These are phyloP conservation scores for Xylaria multiplex DNA, from an alignment of 2,329 filamentous ascomycete genomes.

Conservation along the genomic window DNA sequence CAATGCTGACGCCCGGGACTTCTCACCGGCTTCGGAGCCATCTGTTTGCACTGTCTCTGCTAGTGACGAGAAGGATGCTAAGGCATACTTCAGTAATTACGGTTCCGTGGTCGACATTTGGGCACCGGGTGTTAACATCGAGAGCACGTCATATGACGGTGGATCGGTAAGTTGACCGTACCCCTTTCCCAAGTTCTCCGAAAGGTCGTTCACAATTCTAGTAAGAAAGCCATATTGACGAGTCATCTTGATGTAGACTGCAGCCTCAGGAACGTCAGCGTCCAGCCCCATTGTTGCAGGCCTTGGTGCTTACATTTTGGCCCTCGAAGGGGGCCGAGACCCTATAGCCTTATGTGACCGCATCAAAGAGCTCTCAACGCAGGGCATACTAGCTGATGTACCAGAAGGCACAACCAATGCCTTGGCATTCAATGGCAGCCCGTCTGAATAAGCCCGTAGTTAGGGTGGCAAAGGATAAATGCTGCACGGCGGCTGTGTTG, in stretches of 20 bases:
- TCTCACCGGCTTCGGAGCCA: constrained; percentile 60
- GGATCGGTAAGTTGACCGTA: constrained; percentile 16
- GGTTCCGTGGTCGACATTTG: constrained; percentile 56
- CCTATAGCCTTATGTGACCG: constrained; percentile 33
- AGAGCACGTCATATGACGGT: constrained; percentile 52
- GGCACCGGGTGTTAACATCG: constrained; percentile 54
- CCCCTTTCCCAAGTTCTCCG: neutral
- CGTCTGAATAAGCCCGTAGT: constrained; percentile 10
- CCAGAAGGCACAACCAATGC: constrained; percentile 35
- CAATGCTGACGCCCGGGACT: constrained; percentile 50
- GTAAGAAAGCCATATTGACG: constrained; percentile 4
- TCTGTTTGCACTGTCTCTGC: constrained; percentile 62
- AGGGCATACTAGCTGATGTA: constrained; percentile 30
- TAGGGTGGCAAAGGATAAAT: neutral
- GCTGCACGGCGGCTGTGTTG: constrained; percentile 3
- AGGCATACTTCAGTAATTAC: constrained; percentile 58
- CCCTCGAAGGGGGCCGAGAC: constrained; percentile 24
- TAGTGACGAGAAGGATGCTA: constrained; percentile 19
- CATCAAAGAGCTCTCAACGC: constrained; percentile 32
- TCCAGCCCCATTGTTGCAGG: constrained; percentile 64
- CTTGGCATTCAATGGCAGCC: constrained; percentile 39
- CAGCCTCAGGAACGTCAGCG: constrained; percentile 63
- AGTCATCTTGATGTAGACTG: constrained; percentile 34
- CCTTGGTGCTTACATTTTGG: constrained; percentile 58
- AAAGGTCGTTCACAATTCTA: neutral